Percentiles rank a stretch among this genome's conserved stretches.
Evolutionary conservation across 2,329 filamentous ascomycete genomes (phyloP).

Genomic region (Akanthomyces uredinophilus): DNA sequence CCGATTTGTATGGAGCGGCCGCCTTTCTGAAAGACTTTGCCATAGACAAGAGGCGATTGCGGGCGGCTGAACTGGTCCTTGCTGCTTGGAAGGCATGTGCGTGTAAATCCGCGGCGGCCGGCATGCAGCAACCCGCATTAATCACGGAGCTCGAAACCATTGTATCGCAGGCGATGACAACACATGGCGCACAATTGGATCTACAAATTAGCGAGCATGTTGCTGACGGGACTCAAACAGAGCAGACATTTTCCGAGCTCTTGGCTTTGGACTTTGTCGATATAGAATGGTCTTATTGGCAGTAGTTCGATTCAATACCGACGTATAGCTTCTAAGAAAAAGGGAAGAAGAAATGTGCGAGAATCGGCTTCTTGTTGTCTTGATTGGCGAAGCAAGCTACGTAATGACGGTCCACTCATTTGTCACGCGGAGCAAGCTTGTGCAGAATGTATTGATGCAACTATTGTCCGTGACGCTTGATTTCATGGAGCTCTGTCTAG

Average conservation of each 20-base stretch:
- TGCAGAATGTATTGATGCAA: too few species aligned
- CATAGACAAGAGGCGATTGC: neutral
- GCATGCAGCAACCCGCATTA: neutral
- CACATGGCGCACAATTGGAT: too few species aligned
- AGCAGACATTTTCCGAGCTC: neutral
- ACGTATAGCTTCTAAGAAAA: too few species aligned
- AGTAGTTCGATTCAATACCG: neutral
- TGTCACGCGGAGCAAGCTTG: too few species aligned
- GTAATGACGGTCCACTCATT: too few species aligned
- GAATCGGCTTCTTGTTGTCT: too few species aligned
- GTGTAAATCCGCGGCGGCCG: neutral
- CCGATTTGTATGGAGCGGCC: neutral
- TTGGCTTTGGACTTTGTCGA: neutral
- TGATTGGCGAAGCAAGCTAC: too few species aligned
- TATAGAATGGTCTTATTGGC: conserved; percentile 3
- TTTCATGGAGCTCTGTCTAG: too few species aligned
- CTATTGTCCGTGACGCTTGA: too few species aligned
- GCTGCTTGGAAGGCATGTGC: neutral
- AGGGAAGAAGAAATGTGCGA: too few species aligned
- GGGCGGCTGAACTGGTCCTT: neutral
- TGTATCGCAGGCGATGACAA: neutral
- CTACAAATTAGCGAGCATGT: neutral
- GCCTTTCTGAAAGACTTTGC: neutral
- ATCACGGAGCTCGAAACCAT: neutral
- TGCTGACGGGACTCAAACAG: neutral